Evolutionary conservation across 331 rosid species (phyloP).

Genomic region (Rhamnella rubrinervis): DNA sequence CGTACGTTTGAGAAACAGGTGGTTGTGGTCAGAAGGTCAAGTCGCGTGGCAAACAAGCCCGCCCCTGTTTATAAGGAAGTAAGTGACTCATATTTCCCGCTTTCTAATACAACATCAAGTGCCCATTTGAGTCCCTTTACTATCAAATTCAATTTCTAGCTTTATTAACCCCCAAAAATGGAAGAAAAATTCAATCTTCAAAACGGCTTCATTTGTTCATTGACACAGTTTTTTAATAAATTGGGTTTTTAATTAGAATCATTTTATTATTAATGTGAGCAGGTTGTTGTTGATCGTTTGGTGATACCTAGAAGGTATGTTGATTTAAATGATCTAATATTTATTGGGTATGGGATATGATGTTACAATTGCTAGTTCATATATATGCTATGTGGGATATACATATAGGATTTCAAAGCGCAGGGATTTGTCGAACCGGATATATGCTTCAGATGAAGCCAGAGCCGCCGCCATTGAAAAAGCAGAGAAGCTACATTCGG

Average conservation of each 20-base stretch:
- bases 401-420: constrained; percentile 25
- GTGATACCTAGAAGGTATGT: constrained; percentile 43
- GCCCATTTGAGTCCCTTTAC: neutral
- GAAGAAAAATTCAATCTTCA: too few species aligned
- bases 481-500: constrained; percentile 49
- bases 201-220: too few species aligned
- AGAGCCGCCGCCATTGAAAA: constrained; percentile 50
- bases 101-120: neutral
- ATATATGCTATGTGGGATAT: neutral
- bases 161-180: neutral
- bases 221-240: too few species aligned
- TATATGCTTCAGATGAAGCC: constrained; percentile 58
- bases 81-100: neutral
- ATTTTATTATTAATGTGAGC: neutral
- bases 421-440: constrained; percentile 63
- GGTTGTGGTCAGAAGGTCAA: constrained; percentile 64
- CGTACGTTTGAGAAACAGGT: constrained; percentile 37
- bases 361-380: neutral
- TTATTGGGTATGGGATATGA: neutral
- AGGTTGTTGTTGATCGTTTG: constrained; percentile 50
- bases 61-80: constrained; percentile 76
- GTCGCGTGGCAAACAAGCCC: constrained; percentile 60
- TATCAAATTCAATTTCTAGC: too few species aligned
- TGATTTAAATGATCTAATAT: neutral
- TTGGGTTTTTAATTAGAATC: too few species aligned